Conservation (phyloP, 2,329 filamentous ascomycete genomes). For the Ophiosphaerella korrae region DNA sequence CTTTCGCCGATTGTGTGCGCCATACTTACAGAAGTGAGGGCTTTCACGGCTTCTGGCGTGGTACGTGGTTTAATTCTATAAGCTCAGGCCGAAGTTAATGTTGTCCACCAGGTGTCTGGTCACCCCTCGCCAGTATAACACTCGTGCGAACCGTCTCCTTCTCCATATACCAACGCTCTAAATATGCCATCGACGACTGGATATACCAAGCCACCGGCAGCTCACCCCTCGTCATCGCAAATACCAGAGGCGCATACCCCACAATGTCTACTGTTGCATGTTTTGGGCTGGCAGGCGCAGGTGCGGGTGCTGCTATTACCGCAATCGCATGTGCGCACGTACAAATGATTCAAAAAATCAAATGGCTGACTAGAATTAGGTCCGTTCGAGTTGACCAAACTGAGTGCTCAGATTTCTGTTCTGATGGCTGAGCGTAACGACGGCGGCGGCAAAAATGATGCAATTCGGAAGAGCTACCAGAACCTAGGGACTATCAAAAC, state of each 20-base stretch:
- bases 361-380: constrained; percentile 50
- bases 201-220: constrained; percentile 68
- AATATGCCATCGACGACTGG: constrained; percentile 73
- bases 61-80: constrained; percentile 47
- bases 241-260: constrained; percentile 71
- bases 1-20: constrained; percentile 73
- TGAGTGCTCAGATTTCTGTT: constrained; percentile 84
- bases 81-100: constrained; percentile 5
- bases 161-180: constrained; percentile 78
- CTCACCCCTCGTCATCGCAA: constrained; percentile 75
- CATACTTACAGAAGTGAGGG: constrained; percentile 70
- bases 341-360: not conserved
- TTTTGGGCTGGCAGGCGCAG: constrained; percentile 78
- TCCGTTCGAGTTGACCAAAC: constrained; percentile 87
- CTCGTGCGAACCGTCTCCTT: constrained; percentile 79
- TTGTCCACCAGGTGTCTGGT: constrained; percentile 65
- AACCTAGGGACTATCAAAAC: constrained; percentile 79
- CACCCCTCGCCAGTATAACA: constrained; percentile 79
- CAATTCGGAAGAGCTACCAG: constrained; percentile 65
- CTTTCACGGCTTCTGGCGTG: constrained; percentile 57
- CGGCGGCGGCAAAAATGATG: constrained; percentile 42
- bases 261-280: constrained; percentile 74
- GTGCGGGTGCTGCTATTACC: constrained; percentile 79
- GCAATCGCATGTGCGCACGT: constrained; percentile 68
- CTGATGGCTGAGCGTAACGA: constrained; percentile 70